Conservation (phyloP, 2,329 filamentous ascomycete genomes). For the Paecilomyces fulvus region DNA sequence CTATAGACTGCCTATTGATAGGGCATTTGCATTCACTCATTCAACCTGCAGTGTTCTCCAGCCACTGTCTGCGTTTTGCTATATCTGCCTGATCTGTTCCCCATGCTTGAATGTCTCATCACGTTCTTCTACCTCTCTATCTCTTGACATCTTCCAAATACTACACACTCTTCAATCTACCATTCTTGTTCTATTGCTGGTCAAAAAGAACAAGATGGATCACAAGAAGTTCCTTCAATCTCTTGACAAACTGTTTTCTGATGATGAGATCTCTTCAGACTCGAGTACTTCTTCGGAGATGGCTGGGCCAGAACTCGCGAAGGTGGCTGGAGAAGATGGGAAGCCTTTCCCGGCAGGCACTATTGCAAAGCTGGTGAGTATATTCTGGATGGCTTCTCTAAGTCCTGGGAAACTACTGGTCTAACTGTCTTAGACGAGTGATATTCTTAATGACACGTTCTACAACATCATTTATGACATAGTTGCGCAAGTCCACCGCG, state of each 20-base stretch:
- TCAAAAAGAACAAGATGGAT: neutral
- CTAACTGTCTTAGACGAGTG: constrained; percentile 26
- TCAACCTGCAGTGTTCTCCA: neutral
- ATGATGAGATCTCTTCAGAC: neutral
- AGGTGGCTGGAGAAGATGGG: constrained; percentile 20
- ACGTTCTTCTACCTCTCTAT: neutral
- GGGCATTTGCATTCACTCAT: neutral
- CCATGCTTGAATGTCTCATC: neutral
- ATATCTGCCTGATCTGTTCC: neutral
- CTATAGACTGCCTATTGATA: neutral
- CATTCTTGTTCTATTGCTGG: neutral
- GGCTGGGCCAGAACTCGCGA: constrained; percentile 14
- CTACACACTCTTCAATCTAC: neutral
- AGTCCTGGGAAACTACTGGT: neutral
- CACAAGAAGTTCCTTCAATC: neutral
- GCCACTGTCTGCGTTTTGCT: neutral
- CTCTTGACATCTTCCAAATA: neutral
- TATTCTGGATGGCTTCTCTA: neutral
- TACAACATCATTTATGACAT: constrained; percentile 54
- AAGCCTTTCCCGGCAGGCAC: constrained; percentile 27
- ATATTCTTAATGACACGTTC: constrained; percentile 50
- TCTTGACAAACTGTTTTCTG: neutral
- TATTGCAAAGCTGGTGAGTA: constrained; percentile 33
- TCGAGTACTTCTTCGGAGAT: constrained; percentile 8
- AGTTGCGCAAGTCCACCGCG: constrained; percentile 49